phyloP scores from a whole-genome alignment of 2,329 filamentous ascomycete species.

The Cadophora sp. region DNA sequence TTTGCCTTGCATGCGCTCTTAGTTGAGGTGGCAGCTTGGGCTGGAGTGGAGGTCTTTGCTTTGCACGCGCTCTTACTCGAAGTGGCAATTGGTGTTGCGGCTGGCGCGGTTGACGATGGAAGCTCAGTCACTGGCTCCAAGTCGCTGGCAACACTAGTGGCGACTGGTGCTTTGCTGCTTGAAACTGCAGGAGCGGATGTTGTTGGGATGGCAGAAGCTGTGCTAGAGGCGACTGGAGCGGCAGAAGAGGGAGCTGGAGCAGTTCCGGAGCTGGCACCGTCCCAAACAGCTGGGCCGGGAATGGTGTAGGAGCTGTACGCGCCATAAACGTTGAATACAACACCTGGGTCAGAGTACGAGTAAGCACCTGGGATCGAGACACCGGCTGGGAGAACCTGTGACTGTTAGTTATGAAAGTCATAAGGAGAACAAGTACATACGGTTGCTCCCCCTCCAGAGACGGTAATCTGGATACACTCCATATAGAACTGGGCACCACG shows the following conservation, averaged over 20 bases:
- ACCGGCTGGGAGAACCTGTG: slow-evolving; percentile 28
- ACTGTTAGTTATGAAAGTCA: not conserved
- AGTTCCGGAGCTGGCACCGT: slow-evolving; percentile 14
- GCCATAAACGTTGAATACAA: slow-evolving; percentile 51
- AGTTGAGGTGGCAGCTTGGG: not conserved
- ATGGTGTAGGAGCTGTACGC: slow-evolving; percentile 45
- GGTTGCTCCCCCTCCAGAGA: slow-evolving; percentile 40
- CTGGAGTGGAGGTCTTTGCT: not conserved
- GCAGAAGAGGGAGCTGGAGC: slow-evolving; percentile 5
- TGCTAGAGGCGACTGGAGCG: slow-evolving; percentile 3
- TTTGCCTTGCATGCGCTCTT: slow-evolving; percentile 16
- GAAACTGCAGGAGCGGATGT: not conserved
- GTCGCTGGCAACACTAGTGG: not conserved
- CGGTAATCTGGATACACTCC: slow-evolving; percentile 51
- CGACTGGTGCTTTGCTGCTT: not conserved
- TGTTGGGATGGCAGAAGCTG: not conserved
- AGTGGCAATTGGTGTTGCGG: not conserved
- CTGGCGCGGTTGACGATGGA: not conserved
- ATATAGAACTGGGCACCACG: slow-evolving; percentile 53
- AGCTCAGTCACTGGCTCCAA: not conserved
- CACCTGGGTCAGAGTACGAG: slow-evolving; percentile 47
- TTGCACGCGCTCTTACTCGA: slow-evolving; percentile 3
- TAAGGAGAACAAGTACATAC: not conserved
- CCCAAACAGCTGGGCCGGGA: slow-evolving; percentile 46
- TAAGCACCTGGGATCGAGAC: slow-evolving; percentile 41